Evolutionary conservation across 495 filamentous ascomycete species (phyloP), one percentile per base, ranked within the genome.

Genomic region (Hypoxylon intermedium): DNA sequence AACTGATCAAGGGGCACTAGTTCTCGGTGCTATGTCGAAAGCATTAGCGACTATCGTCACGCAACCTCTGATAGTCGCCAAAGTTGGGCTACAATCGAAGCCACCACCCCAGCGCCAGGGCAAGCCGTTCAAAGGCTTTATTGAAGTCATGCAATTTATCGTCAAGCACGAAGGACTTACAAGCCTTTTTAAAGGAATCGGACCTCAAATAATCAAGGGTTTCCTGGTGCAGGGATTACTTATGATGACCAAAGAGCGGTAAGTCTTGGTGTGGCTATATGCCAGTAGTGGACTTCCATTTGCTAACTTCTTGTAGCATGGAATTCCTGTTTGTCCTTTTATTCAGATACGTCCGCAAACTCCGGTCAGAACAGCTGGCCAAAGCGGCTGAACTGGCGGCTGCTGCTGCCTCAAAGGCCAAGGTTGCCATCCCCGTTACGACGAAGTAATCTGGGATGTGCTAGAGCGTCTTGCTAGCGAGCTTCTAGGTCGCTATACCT

Each of bases 181-280:
- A 15, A 89, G 89, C 15, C 82, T 98, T 11, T 98, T 97, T 81
- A 99, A 98, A 78, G 94, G 94, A 18, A 96, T 99, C 70, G 93
- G 87, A 0, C 94, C 94, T 0, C 94, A 99, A 72, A 87, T 99
- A 44, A 67, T 89, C 41, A 99, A 99, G 75, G 94, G 95, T 13
- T 76, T 99, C 38, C 66, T 98, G 40, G 94, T 99, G 4, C 94
- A 99, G 69, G 94, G 94, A 48, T 78, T 98, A 43, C 77, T 99
- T 19, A 99, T 99, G 94, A 99, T 98, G 94, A 96, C 91, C 3
- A 99, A 99, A 78, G 95, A 99, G 75, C 85, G 92, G 92, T 95
- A 82, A 58, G 85, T 73, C 24, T 15, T 3, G 23, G 28, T 34
- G 30, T 28, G 46, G 12, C 13, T 26, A 23, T 49, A 42, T 16